Evolutionary conservation across 441 rosid genomes (phyloP).

Genomic region (Pelargonium myrrhifolium): DNA sequence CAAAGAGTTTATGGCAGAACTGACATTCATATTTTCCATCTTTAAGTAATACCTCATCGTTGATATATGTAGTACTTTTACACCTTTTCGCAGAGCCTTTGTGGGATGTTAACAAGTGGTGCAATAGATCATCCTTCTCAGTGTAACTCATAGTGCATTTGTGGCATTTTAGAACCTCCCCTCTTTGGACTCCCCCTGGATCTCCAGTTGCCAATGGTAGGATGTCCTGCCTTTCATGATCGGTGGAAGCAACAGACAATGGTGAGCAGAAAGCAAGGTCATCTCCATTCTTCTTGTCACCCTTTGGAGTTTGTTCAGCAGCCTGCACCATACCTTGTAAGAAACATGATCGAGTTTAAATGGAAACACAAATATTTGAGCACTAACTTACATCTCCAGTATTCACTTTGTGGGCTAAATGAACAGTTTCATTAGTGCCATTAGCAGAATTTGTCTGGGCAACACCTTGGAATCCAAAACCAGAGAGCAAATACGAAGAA

Average conservation of each 20-base stretch:
- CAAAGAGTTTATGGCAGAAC: conserved; percentile 26
- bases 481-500: conserved; percentile 32
- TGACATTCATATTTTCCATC: conserved; percentile 34
- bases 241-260: conserved; percentile 27
- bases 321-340: conserved; percentile 22
- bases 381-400: conserved; percentile 25
- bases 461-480: conserved; percentile 23
- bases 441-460: conserved; percentile 16
- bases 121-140: conserved; percentile 24
- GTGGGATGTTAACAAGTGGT: conserved; percentile 31
- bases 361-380: conserved; percentile 2
- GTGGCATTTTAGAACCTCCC: conserved; percentile 25
- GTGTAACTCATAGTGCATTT: conserved; percentile 27
- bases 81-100: conserved; percentile 14
- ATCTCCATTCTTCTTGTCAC: conserved; percentile 23
- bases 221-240: conserved; percentile 19
- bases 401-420: conserved; percentile 15
- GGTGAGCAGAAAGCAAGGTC: conserved; percentile 21
- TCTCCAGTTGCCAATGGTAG: conserved; percentile 12
- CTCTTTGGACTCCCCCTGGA: conserved; percentile 16
- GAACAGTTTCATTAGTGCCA: conserved; percentile 17
- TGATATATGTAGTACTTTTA: conserved; percentile 13
- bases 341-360: conserved; percentile 7
- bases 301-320: conserved; percentile 20
- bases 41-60: conserved; percentile 19